phyloP scores from a whole-genome alignment of 257 asterid species.

The Solanum neorickii region DNA sequence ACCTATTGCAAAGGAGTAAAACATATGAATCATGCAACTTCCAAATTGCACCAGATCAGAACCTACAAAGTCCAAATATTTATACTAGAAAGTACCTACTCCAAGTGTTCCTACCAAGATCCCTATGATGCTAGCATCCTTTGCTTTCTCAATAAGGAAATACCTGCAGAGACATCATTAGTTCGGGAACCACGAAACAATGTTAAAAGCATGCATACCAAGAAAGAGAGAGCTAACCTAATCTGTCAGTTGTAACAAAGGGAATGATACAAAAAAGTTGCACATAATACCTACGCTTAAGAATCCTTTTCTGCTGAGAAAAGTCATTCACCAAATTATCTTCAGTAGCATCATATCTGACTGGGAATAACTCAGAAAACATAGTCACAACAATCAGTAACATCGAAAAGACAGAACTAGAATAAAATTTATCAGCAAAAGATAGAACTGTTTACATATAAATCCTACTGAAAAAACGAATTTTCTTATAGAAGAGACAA shows the following conservation, averaged over 20 bases:
- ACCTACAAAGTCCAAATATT: neutral
- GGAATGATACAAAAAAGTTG: neutral
- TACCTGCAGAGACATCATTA: conserved; percentile 39
- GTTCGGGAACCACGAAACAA: neutral
- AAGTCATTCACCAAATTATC: conserved; percentile 44
- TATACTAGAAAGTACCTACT: conserved; percentile 41
- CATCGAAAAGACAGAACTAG: neutral
- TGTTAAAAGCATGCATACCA: neutral
- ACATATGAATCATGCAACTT: neutral
- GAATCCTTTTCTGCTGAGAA: conserved; percentile 57
- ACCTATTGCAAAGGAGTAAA: neutral
- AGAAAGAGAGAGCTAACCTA: neutral
- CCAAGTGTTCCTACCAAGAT: conserved; percentile 99
- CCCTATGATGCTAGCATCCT: conserved; percentile 93
- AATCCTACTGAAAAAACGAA: neutral
- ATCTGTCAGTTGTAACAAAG: neutral
- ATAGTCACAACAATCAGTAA: conserved; percentile 7
- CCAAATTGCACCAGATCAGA: neutral
- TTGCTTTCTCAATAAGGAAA: conserved; percentile 88
- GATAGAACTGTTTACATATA: neutral
- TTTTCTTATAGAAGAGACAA: neutral
- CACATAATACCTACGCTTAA: conserved; percentile 66
- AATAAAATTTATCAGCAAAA: neutral
- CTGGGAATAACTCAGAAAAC: conserved; percentile 35
- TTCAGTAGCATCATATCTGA: conserved; percentile 77